phyloP scores from a whole-genome alignment of 768 basidiomycete genomes.

The Coprinopsis marcescibilis region DNA sequence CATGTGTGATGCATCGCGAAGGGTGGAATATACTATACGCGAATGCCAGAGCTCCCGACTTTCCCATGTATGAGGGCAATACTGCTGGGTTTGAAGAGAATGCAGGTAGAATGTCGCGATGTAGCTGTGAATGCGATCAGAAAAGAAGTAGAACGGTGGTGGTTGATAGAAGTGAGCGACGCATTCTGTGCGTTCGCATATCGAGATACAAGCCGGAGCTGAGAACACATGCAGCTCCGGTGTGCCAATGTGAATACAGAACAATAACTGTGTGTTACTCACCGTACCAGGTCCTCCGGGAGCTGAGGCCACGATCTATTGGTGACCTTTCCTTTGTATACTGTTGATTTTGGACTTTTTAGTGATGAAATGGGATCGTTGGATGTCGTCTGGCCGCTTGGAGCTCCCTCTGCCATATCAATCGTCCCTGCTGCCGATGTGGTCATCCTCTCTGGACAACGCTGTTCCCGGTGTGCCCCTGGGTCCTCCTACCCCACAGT shows the following conservation, averaged over 20 bases:
- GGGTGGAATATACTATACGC: constrained; percentile 52
- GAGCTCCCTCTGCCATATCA: background rate
- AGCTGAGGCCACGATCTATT: constrained; percentile 57
- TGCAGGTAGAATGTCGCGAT: constrained; percentile 56
- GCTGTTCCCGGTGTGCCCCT: no score
- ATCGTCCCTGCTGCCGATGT: no score
- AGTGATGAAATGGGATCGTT: background rate
- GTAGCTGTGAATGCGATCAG: constrained; percentile 20
- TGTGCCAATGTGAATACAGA: no score
- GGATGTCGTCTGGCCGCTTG: background rate
- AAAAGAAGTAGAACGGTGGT: constrained; percentile 24
- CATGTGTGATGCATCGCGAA: constrained; percentile 58
- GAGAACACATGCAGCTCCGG: no score
- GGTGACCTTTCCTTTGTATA: constrained; percentile 55
- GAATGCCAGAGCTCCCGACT: constrained; percentile 51
- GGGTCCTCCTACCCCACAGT: no score
- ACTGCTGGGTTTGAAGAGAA: constrained; percentile 36
- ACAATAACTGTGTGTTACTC: constrained; percentile 19
- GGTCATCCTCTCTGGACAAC: no score
- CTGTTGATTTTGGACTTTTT: background rate
- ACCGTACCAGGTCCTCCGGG: constrained; percentile 58
- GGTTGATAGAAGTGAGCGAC: no score
- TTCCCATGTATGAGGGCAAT: constrained; percentile 47
- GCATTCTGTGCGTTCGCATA: no score
- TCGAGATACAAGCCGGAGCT: no score